A percentile compares a stretch with the other conserved stretches of the same genome.
These are phyloP conservation scores for Scheffersomyces titani DNA, from an alignment of 1,139 yeast species.

Conservation along the genomic window DNA sequence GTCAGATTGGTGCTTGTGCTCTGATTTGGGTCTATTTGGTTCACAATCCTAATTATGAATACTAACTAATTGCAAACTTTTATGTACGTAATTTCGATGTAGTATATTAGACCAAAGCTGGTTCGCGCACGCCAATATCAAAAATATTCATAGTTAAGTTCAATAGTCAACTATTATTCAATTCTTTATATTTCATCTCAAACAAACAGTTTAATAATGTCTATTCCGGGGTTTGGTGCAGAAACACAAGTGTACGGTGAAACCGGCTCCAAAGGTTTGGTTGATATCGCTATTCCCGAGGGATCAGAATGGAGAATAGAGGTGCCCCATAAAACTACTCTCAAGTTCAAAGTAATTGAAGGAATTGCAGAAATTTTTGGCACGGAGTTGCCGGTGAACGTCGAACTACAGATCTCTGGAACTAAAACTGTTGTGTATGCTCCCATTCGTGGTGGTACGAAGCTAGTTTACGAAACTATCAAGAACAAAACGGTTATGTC, in stretches of 20 bases:
- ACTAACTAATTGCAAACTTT: too few relatives aligned
- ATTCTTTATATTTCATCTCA: not conserved
- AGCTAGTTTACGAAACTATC: conserved; percentile 49
- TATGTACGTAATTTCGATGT: too few relatives aligned
- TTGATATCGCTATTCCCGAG: conserved; percentile 35
- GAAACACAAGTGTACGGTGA: conserved; percentile 6
- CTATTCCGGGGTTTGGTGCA: conserved; percentile 17
- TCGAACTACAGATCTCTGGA: conserved; percentile 60
- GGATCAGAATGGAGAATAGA: conserved; percentile 87
- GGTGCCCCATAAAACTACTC: conserved; percentile 56
- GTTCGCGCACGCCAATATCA: not conserved
- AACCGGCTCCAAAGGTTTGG: conserved; percentile 7
- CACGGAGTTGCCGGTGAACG: conserved; percentile 80
- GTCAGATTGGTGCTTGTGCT: not conserved
- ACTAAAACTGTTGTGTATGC: conserved; percentile 58
- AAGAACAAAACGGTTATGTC: conserved; percentile 48
- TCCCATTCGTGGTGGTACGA: conserved; percentile 63
- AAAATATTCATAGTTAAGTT: not conserved
- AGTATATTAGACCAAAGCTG: too few relatives aligned
- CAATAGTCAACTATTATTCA: not conserved
- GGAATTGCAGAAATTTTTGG: conserved; percentile 94
- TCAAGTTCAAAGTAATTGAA: conserved; percentile 55
- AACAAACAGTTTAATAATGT: conserved; percentile 7
- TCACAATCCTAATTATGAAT: too few relatives aligned
- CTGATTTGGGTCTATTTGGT: too few relatives aligned